These are phyloP conservation scores for Rhizoclosmatium globosum DNA, from an alignment of 192 early-diverging fungal genomes.

Conservation along the genomic window DNA sequence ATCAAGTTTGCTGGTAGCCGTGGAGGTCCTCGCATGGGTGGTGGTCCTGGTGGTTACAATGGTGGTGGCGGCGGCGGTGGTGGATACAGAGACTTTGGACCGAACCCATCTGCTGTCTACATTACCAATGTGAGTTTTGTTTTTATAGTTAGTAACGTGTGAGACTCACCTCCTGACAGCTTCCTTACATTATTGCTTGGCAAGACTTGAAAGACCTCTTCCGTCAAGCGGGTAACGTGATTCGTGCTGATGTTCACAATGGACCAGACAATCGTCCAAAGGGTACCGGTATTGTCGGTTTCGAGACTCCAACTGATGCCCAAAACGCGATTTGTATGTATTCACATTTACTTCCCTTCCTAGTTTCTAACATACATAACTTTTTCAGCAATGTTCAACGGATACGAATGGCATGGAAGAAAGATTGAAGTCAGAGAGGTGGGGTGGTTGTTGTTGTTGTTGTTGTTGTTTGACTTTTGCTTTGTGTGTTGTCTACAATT, in stretches of 20 bases:
- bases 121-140: slow-evolving; percentile 17
- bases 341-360: slow-evolving; percentile 6
- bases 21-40: neutral
- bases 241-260: slow-evolving; percentile 73
- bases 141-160: neutral
- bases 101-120: slow-evolving; percentile 20
- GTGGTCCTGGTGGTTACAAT: slow-evolving; percentile 23
- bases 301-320: slow-evolving; percentile 72
- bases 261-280: slow-evolving; percentile 71
- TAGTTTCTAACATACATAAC: slow-evolving; percentile 10
- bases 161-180: slow-evolving; percentile 32
- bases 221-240: slow-evolving; percentile 73
- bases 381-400: slow-evolving; percentile 77
- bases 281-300: slow-evolving; percentile 78
- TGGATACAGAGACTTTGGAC: neutral
- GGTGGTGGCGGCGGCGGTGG: slow-evolving; percentile 8
- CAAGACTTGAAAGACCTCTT: slow-evolving; percentile 92
- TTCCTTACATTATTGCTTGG: slow-evolving; percentile 82
- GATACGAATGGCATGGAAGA: slow-evolving; percentile 79
- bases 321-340: slow-evolving; percentile 77
- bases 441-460: slow-evolving; percentile 32
- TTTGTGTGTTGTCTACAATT: neutral
- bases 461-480: slow-evolving; percentile 8
- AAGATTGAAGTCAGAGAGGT: slow-evolving; percentile 85
- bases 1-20: slow-evolving; percentile 38